A percentile compares a stretch with the other conserved stretches of the same genome.
Evolutionary conservation across 1,139 yeast genomes (phyloP).

Genomic region (Suhomyces guaymorum): DNA sequence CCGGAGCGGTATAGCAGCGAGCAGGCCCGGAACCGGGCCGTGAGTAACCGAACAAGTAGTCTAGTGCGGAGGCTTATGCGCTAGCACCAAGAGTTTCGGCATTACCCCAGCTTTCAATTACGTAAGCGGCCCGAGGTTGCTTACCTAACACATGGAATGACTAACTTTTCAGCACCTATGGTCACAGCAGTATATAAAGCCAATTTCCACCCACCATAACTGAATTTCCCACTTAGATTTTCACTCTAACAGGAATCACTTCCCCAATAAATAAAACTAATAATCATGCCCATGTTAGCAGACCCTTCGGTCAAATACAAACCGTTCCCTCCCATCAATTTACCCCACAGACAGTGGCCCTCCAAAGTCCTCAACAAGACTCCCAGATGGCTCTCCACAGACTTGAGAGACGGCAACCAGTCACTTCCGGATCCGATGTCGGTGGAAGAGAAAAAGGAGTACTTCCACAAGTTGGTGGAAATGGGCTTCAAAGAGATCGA

Average conservation of each 20-base stretch:
- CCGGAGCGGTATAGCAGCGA: no score
- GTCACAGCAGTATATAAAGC: no score
- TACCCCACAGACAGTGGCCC: conserved; percentile 90
- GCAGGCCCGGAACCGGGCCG: conserved; percentile 13
- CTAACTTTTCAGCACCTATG: conserved; percentile 11
- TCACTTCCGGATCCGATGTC: conserved; percentile 97
- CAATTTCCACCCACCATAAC: no score
- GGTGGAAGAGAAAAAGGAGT: conserved; percentile 82
- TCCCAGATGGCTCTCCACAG: conserved; percentile 96
- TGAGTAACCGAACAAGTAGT: conserved; percentile 7
- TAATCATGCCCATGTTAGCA: conserved; percentile 40
- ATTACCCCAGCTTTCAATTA: conserved; percentile 10
- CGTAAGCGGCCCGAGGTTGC: neutral
- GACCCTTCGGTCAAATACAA: conserved; percentile 81
- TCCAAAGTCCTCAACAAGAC: conserved; percentile 68
- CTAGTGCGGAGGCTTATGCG: neutral
- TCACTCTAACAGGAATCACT: neutral
- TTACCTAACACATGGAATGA: conserved; percentile 7
- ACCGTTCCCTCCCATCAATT: conserved; percentile 63
- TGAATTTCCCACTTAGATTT: neutral
- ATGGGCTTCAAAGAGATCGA: conserved; percentile 96
- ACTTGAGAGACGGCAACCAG: conserved; percentile 95
- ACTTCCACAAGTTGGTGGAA: conserved; percentile 82
- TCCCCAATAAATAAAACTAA: neutral
- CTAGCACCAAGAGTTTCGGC: conserved; percentile 3